phyloP scores from a whole-genome alignment of 2,329 filamentous ascomycete species.

The Penicillium sp. region DNA sequence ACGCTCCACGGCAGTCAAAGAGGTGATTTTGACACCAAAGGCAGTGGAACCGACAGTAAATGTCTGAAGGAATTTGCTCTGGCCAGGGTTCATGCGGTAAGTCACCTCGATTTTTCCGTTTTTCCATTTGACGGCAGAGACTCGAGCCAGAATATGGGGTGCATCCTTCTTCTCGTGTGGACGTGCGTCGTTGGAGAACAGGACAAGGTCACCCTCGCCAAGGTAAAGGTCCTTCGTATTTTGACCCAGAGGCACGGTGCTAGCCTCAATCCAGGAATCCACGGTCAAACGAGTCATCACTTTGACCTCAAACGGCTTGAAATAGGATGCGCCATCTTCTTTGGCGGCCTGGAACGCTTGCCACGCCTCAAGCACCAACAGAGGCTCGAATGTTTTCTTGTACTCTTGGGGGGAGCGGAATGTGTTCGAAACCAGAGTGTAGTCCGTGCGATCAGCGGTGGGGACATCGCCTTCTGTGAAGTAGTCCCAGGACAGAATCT shows the following conservation, averaged over 20 bases:
- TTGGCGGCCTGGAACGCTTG: slow-evolving; percentile 84
- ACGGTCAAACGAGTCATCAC: slow-evolving; percentile 82
- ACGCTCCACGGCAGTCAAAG: slow-evolving; percentile 88
- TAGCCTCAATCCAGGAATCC: slow-evolving; percentile 88
- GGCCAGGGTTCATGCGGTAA: slow-evolving; percentile 67
- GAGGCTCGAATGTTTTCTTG: slow-evolving; percentile 80
- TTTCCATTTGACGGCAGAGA: slow-evolving; percentile 74
- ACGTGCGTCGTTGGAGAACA: slow-evolving; percentile 68
- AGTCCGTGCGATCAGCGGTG: slow-evolving; percentile 60
- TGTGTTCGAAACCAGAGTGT: slow-evolving; percentile 67
- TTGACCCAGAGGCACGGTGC: slow-evolving; percentile 66
- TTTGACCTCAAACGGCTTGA: slow-evolving; percentile 78
- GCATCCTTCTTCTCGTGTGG: slow-evolving; percentile 62
- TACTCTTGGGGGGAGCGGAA: slow-evolving; percentile 75
- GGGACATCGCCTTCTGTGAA: slow-evolving; percentile 85
- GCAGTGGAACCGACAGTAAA: slow-evolving; percentile 66
- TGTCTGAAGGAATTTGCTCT: slow-evolving; percentile 55
- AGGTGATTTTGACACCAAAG: slow-evolving; percentile 76
- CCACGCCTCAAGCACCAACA: slow-evolving; percentile 92
- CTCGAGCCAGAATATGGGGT: slow-evolving; percentile 78
- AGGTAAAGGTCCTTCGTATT: slow-evolving; percentile 67
- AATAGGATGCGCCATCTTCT: slow-evolving; percentile 63
- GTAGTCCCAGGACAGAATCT: slow-evolving; percentile 89
- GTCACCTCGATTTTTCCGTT: slow-evolving; percentile 76
- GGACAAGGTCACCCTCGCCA: slow-evolving; percentile 78